Base-by-base conservation (phyloP, 345 rosid genomes). In the Moricandia moricandioides region DNA sequence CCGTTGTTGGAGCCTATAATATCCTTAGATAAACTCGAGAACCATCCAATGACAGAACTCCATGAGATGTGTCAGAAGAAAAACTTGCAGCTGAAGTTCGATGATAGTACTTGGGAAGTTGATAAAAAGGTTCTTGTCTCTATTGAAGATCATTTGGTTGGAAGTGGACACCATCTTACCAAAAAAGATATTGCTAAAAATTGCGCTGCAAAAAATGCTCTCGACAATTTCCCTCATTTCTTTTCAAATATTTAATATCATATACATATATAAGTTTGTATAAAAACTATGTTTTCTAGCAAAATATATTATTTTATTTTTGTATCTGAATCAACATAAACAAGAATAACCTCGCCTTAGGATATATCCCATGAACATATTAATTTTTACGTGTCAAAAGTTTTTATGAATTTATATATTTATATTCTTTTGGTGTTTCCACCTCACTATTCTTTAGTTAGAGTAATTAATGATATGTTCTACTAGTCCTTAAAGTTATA, bases 151-250 rank as follows among this genome's bases (percentile, higher is more conserved):
- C 71, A 37, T 31, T 56, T 72, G 1, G 82, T 83, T 21, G 95
- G 92, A 4, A 77, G 49, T 49, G 91, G 81, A 2, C 24, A 63
- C 0, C 84, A 83, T 65, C 62, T 17, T 24, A 1, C 27, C 0
- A 91, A 84, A 82, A 91, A 89, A 64, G 90, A 83, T 7, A 81
- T 81, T 63, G 95, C 92, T 0, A 77, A 73, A 0, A 83, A 86
- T 17, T 78, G 85, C 11, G 97, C 95, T 1, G 95, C 97, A 2
- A 84, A 84, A 61, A 80, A 86, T 75, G 92, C 92, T 0, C 43
- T 89, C 0, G 76, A 84, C 47, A 82, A 86, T 4, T 78, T 91
- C 34, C 10, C 13, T 2, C 75, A 18, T 12, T 4, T 76, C 16
- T 30, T 17, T 82, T 3, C 7, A 47, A 18, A 69, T 0, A 0